phyloP scores from a whole-genome alignment of 1,284 basidiomycete species.

The Microbotryum lychnidis-dioicae region DNA sequence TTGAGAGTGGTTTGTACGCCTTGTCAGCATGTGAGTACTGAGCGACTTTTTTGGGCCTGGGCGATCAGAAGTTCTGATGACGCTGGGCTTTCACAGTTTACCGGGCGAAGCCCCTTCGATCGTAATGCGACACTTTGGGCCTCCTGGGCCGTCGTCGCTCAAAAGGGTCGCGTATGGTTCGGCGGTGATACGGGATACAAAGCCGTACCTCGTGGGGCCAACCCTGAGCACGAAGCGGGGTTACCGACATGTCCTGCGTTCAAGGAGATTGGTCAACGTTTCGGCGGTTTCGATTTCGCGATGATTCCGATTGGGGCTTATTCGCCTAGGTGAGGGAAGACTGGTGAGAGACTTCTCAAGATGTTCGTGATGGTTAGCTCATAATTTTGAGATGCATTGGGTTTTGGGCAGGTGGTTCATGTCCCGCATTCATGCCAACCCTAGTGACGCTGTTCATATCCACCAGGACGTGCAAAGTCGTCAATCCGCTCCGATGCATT shows the following conservation, averaged over 20 bases:
- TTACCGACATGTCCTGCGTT: conserved; percentile 60
- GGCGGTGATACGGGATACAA: conserved; percentile 60
- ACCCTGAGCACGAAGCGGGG: conserved; percentile 47
- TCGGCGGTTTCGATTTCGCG: conserved; percentile 52
- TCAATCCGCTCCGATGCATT: conserved; percentile 9
- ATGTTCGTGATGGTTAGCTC: conserved; percentile 41
- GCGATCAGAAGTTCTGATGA: not conserved
- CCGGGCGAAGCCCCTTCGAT: conserved; percentile 45
- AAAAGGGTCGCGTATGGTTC: conserved; percentile 50
- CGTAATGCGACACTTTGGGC: conserved; percentile 53
- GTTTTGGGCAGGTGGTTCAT: conserved; percentile 11
- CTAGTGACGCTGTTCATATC: conserved; percentile 48
- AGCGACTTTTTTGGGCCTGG: not conserved
- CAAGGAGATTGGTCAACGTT: conserved; percentile 54
- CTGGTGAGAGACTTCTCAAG: conserved; percentile 56
- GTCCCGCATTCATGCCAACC: conserved; percentile 23
- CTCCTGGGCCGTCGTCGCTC: conserved; percentile 50
- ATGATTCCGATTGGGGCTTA: conserved; percentile 49
- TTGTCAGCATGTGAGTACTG: conserved; percentile 49
- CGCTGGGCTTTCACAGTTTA: not conserved
- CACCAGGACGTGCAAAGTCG: conserved; percentile 51
- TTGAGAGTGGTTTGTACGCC: conserved; percentile 47
- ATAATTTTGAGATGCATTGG: not conserved
- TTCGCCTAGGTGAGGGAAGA: conserved; percentile 48
- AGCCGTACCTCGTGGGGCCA: conserved; percentile 36